Percentiles rank a stretch among this genome's conserved stretches.
Evolutionary conservation across 208 protist genomes (phyloP).

Genomic region (Tritrichomonas musculus): DNA sequence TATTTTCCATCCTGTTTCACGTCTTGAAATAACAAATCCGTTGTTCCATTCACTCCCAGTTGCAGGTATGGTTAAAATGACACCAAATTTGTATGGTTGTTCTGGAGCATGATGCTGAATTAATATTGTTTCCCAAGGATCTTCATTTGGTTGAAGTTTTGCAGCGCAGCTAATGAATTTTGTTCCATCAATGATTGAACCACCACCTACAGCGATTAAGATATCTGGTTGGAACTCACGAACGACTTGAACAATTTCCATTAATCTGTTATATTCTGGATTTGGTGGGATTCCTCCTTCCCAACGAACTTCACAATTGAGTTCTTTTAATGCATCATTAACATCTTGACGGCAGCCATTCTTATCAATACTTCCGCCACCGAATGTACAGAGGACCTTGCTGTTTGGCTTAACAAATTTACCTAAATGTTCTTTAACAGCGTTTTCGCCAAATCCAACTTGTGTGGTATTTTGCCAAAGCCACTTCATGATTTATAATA

Average conservation of each 20-base stretch:
- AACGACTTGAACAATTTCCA: not conserved
- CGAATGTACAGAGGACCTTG: no score
- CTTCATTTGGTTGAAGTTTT: not conserved
- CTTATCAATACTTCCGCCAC: not conserved
- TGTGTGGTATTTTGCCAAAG: not conserved
- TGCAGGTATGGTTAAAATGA: not conserved
- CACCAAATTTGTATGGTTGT: not conserved
- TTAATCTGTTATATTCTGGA: not conserved
- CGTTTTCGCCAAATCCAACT: no score
- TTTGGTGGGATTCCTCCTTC: not conserved
- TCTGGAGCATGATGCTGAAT: not conserved
- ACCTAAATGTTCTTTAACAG: not conserved
- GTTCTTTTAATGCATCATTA: not conserved
- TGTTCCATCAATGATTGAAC: not conserved
- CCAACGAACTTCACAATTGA: not conserved
- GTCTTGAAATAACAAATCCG: not conserved
- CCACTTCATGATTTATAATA: not conserved
- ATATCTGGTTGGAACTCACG: not conserved
- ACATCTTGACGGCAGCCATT: not conserved
- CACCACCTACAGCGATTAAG: not conserved
- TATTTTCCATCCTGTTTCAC: not conserved
- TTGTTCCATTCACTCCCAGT: no score
- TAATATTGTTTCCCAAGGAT: not conserved
- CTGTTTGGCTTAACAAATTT: not conserved
- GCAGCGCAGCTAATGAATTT: not conserved